phyloP scores from a whole-genome alignment of 2,329 filamentous ascomycete genomes.

The Dothistroma pini region DNA sequence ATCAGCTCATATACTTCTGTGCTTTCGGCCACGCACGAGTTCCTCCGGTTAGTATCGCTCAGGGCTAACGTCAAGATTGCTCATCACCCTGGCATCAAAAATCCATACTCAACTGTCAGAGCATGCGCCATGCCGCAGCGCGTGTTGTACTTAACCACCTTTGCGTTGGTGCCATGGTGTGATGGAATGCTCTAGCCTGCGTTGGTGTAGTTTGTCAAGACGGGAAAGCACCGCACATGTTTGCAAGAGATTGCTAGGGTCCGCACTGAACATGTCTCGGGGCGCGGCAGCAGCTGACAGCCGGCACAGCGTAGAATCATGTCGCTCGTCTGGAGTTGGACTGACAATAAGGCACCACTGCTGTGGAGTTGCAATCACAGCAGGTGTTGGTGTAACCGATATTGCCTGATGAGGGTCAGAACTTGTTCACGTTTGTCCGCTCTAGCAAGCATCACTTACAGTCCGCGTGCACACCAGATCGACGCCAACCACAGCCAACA shows the following conservation, averaged over 20 bases:
- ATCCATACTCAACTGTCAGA: neutral
- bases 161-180: constrained; percentile 2
- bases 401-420: neutral
- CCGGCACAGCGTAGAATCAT: neutral
- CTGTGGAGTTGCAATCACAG: neutral
- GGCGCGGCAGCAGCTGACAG: neutral
- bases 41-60: neutral
- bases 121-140: neutral
- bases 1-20: too few relatives aligned
- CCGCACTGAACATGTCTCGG: neutral
- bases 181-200: neutral
- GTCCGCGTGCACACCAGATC: neutral
- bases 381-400: neutral
- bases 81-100: neutral
- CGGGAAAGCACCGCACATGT: neutral
- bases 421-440: neutral
- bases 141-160: neutral
- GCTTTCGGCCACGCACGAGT: too few relatives aligned
- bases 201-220: neutral
- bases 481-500: constrained; percentile 2
- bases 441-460: neutral
- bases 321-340: too few relatives aligned
- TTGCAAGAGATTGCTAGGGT: neutral
- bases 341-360: neutral
- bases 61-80: too few relatives aligned